Evolutionary conservation across 1,139 yeast genomes (phyloP).

Genomic region (Spathaspora sp.): DNA sequence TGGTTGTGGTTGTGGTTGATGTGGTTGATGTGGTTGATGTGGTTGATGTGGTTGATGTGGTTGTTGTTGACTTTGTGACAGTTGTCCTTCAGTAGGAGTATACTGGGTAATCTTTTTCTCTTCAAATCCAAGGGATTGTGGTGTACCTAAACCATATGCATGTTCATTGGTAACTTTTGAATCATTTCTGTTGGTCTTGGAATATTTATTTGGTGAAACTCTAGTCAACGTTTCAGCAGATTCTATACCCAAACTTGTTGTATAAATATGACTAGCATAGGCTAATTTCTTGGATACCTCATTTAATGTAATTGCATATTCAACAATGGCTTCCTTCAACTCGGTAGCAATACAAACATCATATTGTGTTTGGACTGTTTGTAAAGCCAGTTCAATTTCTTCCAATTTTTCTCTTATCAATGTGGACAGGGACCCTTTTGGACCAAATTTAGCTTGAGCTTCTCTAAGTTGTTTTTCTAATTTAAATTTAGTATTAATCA

Average conservation of each 20-base stretch:
- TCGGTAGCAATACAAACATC: constrained; percentile 45
- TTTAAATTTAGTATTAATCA: constrained; percentile 31
- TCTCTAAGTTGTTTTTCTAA: constrained; percentile 36
- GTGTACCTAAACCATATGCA: constrained; percentile 12
- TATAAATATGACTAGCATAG: constrained; percentile 34
- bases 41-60: constrained; percentile 5
- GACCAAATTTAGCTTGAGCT: constrained; percentile 47
- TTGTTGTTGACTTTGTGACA: constrained; percentile 4
- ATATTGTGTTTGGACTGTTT: constrained; percentile 51
- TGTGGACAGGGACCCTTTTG: constrained; percentile 35
- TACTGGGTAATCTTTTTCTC: constrained; percentile 10
- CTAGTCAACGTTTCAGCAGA: constrained; percentile 3
- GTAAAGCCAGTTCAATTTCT: constrained; percentile 47
- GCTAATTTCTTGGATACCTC: constrained; percentile 28
- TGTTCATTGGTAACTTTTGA: constrained; percentile 3
- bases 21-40: constrained; percentile 2
- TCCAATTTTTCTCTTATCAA: constrained; percentile 50
- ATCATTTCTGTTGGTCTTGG: constrained; percentile 8
- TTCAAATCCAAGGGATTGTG: constrained; percentile 13
- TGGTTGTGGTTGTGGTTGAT: constrained; percentile 2
- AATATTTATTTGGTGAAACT: constrained; percentile 13
- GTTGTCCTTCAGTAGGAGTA: constrained; percentile 5
- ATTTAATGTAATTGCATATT: constrained; percentile 40
- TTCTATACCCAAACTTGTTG: constrained; percentile 6
- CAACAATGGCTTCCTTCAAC: constrained; percentile 44